Evolutionary conservation across 495 filamentous ascomycete species (phyloP).

Genomic region (Oidiodendron maius): DNA sequence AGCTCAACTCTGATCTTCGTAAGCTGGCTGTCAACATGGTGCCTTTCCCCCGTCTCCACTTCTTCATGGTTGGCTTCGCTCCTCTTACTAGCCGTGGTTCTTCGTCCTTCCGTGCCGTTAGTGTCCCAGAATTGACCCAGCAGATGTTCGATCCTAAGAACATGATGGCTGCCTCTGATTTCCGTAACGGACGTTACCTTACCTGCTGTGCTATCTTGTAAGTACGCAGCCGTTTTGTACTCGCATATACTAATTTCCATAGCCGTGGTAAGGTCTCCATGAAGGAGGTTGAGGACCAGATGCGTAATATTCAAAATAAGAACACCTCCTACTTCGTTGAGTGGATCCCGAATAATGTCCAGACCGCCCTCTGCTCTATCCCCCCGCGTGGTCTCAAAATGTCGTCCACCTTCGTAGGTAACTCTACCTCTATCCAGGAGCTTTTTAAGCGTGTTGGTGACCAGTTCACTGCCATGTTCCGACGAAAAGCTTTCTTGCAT

Average conservation of each 20-base stretch:
- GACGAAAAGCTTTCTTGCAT: slow-evolving; percentile 99
- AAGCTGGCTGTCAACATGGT: slow-evolving; percentile 99
- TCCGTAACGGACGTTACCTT: slow-evolving; percentile 98
- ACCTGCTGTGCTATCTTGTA: slow-evolving; percentile 98
- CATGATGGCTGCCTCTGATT: slow-evolving; percentile 99
- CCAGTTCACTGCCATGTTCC: slow-evolving; percentile 99
- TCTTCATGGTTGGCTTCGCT: slow-evolving; percentile 99
- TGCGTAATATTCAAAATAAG: slow-evolving; percentile 99
- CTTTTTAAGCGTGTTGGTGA: slow-evolving; percentile 99
- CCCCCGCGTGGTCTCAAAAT: slow-evolving; percentile 97
- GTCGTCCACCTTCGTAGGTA: slow-evolving; percentile 98
- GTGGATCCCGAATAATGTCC: slow-evolving; percentile 99
- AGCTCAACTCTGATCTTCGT: slow-evolving; percentile 99
- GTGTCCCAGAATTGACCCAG: slow-evolving; percentile 97
- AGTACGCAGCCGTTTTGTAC: slow-evolving; percentile 21
- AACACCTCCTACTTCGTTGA: slow-evolving; percentile 99
- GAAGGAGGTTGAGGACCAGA: slow-evolving; percentile 99
- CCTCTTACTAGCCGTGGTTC: slow-evolving; percentile 95
- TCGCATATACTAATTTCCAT: slow-evolving; percentile 35
- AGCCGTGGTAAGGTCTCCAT: slow-evolving; percentile 97
- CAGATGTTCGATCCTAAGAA: slow-evolving; percentile 99
- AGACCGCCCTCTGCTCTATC: slow-evolving; percentile 99
- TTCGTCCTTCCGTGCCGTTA: slow-evolving; percentile 93
- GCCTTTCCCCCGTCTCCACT: slow-evolving; percentile 99
- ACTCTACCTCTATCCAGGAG: slow-evolving; percentile 99